Evolutionary conservation across 106 monocot genomes (phyloP).

Genomic region (Allium sativum): DNA sequence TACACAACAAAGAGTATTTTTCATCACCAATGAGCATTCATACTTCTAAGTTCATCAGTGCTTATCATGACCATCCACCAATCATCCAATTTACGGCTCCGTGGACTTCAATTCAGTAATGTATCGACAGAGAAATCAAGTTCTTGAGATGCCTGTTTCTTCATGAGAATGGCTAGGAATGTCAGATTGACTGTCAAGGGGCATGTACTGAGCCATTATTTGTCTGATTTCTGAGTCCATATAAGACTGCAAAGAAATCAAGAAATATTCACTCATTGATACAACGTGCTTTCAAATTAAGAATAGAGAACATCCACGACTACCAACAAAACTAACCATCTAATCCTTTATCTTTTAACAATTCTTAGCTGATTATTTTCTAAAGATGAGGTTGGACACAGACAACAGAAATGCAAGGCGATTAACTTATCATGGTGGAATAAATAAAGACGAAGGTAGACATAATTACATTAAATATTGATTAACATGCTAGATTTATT

Average conservation of each 20-base stretch:
- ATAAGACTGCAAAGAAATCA: conserved; percentile 18
- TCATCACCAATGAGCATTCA: too few relatives aligned
- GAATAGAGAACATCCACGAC: background rate
- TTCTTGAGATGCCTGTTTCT: conserved; percentile 6
- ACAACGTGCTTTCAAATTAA: background rate
- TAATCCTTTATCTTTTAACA: background rate
- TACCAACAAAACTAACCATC: background rate
- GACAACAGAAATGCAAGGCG: background rate
- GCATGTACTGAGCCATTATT: conserved; percentile 83
- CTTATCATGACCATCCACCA: too few relatives aligned
- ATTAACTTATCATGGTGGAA: background rate
- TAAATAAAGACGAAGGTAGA: too few relatives aligned
- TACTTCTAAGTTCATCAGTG: too few relatives aligned
- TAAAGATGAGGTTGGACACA: background rate
- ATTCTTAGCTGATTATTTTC: background rate
- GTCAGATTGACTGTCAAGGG: conserved; percentile 53
- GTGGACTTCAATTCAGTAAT: too few relatives aligned
- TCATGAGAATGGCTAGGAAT: conserved; percentile 23
- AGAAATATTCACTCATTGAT: background rate
- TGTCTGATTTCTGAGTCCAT: conserved; percentile 61
- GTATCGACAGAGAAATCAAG: background rate
- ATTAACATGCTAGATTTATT: too few relatives aligned
- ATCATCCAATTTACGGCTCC: too few relatives aligned
- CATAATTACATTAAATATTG: too few relatives aligned
- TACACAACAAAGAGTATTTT: too few relatives aligned